Conservation (phyloP, 306 rosid species). For the Elaeagnus macrophylla region DNA sequence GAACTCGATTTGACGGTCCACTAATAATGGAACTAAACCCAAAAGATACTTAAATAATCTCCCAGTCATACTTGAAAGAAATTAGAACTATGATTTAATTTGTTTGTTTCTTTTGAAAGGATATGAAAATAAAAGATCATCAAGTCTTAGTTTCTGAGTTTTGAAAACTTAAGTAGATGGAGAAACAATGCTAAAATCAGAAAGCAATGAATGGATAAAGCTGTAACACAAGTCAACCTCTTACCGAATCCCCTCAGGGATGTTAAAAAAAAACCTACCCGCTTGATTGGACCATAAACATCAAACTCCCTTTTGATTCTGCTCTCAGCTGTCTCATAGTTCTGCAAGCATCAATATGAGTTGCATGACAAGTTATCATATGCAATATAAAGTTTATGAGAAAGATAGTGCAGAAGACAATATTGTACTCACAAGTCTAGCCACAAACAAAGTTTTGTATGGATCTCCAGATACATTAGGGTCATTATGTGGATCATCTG, state of each 20-base stretch:
- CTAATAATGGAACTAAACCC: slow-evolving; percentile 12
- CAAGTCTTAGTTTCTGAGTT: background rate
- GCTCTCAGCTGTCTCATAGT: slow-evolving; percentile 94
- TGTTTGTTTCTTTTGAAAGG: background rate
- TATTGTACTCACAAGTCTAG: slow-evolving; percentile 66
- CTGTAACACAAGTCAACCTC: slow-evolving; percentile 40
- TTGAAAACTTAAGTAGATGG: background rate
- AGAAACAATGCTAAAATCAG: background rate
- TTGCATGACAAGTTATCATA: slow-evolving; percentile 10
- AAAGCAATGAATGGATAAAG: slow-evolving; percentile 1
- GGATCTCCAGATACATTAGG: slow-evolving; percentile 89
- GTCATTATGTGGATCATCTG: slow-evolving; percentile 80
- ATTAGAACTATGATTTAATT: background rate
- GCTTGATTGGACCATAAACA: slow-evolving; percentile 94
- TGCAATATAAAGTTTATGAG: background rate
- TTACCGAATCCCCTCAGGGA: slow-evolving; percentile 77
- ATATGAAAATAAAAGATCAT: background rate
- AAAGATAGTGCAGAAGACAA: background rate
- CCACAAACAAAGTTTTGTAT: slow-evolving; percentile 87
- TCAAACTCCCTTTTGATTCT: slow-evolving; percentile 98
- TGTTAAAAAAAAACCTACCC: slow-evolving; percentile 90
- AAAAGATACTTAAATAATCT: background rate
- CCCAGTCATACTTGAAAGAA: slow-evolving; percentile 11
- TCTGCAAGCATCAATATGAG: slow-evolving; percentile 42
- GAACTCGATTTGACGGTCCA: slow-evolving; percentile 17